Evolutionary conservation across 768 basidiomycete species (phyloP).

Genomic region (Stropharia rugosoannulata): DNA sequence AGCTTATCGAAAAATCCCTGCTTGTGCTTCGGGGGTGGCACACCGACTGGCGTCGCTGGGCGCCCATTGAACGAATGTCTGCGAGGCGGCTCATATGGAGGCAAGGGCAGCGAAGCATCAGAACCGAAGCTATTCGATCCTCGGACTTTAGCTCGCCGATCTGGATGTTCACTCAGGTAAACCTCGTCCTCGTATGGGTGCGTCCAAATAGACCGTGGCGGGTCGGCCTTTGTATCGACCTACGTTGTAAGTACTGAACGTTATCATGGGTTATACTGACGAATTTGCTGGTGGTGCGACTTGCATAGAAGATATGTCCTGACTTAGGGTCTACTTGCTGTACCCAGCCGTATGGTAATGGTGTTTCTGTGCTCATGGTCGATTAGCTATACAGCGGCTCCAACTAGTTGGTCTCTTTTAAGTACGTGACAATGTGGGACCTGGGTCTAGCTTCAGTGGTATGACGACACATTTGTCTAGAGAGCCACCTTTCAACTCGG

Average conservation of each 20-base stretch:
- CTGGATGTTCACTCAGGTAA: slow-evolving; percentile 57
- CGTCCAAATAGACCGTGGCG: slow-evolving; percentile 69
- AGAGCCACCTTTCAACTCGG: too few relatives aligned
- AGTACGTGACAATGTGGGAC: too few relatives aligned
- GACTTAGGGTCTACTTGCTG: slow-evolving; percentile 41
- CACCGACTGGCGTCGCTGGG: slow-evolving; percentile 11
- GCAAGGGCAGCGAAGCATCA: slow-evolving; percentile 1
- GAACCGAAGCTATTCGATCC: slow-evolving; percentile 4
- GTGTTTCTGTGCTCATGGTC: slow-evolving; percentile 13
- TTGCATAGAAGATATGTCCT: slow-evolving; percentile 51
- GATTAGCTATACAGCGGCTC: neutral
- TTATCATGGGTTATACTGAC: neutral
- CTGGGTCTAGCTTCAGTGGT: neutral
- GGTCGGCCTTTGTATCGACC: slow-evolving; percentile 64
- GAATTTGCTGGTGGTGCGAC: slow-evolving; percentile 1
- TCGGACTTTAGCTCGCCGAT: slow-evolving; percentile 35
- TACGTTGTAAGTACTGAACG: slow-evolving; percentile 18
- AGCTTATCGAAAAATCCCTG: slow-evolving; percentile 58
- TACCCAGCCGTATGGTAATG: slow-evolving; percentile 60
- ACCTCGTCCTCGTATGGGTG: slow-evolving; percentile 73
- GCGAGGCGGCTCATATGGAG: slow-evolving; percentile 15
- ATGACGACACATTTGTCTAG: slow-evolving; percentile 5
- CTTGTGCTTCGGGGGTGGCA: slow-evolving; percentile 27
- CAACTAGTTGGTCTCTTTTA: neutral
- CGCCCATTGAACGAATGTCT: slow-evolving; percentile 28